Conservation (phyloP, 108 stramenopile genomes). For the Aurantiochytrium sp. region DNA sequence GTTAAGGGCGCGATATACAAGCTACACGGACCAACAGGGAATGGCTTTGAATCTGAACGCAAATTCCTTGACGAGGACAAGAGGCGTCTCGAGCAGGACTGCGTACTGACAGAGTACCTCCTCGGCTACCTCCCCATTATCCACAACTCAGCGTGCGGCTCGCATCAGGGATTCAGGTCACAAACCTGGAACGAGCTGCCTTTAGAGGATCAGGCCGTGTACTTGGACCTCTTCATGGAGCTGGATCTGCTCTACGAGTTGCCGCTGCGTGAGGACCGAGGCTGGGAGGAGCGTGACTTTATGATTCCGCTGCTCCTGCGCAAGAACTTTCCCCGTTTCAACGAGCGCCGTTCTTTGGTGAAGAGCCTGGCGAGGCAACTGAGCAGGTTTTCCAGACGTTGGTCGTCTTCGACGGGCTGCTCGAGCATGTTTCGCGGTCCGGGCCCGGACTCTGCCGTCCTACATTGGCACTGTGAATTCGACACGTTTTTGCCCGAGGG, state of each 20-base stretch:
- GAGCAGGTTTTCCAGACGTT: too few relatives aligned
- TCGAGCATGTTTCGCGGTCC: too few relatives aligned
- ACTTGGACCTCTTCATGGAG: not conserved
- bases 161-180: too few relatives aligned
- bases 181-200: not conserved
- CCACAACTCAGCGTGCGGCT: too few relatives aligned
- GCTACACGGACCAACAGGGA: not conserved
- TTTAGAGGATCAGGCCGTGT: not conserved
- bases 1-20: not conserved
- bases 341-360: not conserved
- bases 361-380: not conserved
- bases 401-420: too few relatives aligned
- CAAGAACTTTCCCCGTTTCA: not conserved
- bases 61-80: too few relatives aligned
- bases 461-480: not conserved
- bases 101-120: not conserved
- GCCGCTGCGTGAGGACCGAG: not conserved
- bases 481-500: not conserved
- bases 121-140: not conserved
- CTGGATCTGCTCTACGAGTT: not conserved
- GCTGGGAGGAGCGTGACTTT: not conserved
- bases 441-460: not conserved
- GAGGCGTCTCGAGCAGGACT: not conserved
- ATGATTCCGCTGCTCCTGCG: not conserved
- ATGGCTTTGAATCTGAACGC: not conserved